Base-by-base conservation (phyloP, 1,284 basidiomycete genomes). In the Ceratobasidium sp. region DNA sequence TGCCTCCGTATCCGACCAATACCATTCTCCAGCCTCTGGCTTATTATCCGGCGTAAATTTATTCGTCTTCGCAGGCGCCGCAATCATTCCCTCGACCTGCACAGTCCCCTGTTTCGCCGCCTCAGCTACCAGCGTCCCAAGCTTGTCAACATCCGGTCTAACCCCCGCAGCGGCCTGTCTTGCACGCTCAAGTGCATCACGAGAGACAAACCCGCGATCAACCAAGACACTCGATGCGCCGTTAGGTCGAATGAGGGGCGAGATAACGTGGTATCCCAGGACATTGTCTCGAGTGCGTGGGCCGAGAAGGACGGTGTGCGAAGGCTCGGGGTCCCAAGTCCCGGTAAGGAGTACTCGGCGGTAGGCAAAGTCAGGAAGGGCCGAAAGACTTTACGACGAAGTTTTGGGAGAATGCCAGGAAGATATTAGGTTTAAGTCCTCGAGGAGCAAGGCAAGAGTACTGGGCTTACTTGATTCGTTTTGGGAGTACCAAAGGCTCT, bases 211-310 rank as follows among this genome's bases (percentile, higher is more conserved):
- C 0, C 97, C 97, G 52, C 96, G 89, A 81, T 99, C 92, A 46
- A 99, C 91, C 28, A 98, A 84, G 41, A 98, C 84, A n/a, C 91
- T 91, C 6, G 91, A 86, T 32, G 72, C 59, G 32, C 90, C 91
- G 77, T 92, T 88, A 57, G 87, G 83, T 70, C 96, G 89, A 35
- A 90, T 78, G 63, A 99, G 85, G 0, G 97, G 97, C 2, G 92
- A 92, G 49, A 98, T 86, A 44, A 98, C 86, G 76, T 97, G 90
- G 78, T 91, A 94, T 1, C 97, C 97, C 75, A 91, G 88, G 23
- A 88, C 86, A n/a, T 94, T 94, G 75, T 98, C 95, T 67, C 90
- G 87, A 14, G 95, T 93, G 72, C 94, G 88, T 13, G 97, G 98
- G 11, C 91, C 91, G 21, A 98, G 82, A 41, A 97, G 83, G 82